phyloP scores from a whole-genome alignment of 257 asterid species.

The Oldenlandia corymbosa region DNA sequence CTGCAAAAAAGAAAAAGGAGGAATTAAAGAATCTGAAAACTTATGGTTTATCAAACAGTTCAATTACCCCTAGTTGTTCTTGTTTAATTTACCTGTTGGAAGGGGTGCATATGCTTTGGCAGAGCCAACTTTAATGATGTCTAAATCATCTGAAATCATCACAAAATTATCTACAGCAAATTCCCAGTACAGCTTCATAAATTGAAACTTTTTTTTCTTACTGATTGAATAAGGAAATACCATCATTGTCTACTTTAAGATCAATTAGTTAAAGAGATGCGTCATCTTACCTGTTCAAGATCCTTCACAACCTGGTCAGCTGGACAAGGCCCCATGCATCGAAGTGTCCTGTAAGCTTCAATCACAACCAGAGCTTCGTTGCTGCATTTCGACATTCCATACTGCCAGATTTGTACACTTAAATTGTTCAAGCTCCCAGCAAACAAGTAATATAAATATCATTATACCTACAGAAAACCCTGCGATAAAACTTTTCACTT shows the following conservation, averaged over 20 bases:
- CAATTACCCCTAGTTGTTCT: too few relatives aligned
- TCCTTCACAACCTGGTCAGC: constrained; percentile 83
- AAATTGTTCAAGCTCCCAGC: constrained; percentile 74
- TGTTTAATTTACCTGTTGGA: constrained; percentile 46
- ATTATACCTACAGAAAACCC: too few relatives aligned
- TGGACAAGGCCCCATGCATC: constrained; percentile 89
- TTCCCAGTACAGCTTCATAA: constrained; percentile 74
- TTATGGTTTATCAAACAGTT: too few relatives aligned
- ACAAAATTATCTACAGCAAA: constrained; percentile 81
- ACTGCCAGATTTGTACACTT: constrained; percentile 54
- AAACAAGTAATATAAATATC: too few relatives aligned
- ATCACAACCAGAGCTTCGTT: constrained; percentile 83
- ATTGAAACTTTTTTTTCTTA: not conserved
- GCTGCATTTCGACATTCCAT: constrained; percentile 53
- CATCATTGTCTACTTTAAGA: too few relatives aligned
- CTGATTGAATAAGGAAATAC: too few relatives aligned
- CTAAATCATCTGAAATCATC: constrained; percentile 71
- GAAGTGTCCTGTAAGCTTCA: constrained; percentile 68
- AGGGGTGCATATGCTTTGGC: constrained; percentile 84
- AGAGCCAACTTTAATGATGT: constrained; percentile 63
- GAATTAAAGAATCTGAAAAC: too few relatives aligned
- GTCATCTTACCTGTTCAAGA: constrained; percentile 52
- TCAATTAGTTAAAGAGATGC: not conserved
- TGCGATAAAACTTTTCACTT: too few relatives aligned
- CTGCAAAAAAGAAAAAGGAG: too few relatives aligned